Conservation (phyloP, 1,284 basidiomycete species). For the Exobasidium rhododendri region DNA sequence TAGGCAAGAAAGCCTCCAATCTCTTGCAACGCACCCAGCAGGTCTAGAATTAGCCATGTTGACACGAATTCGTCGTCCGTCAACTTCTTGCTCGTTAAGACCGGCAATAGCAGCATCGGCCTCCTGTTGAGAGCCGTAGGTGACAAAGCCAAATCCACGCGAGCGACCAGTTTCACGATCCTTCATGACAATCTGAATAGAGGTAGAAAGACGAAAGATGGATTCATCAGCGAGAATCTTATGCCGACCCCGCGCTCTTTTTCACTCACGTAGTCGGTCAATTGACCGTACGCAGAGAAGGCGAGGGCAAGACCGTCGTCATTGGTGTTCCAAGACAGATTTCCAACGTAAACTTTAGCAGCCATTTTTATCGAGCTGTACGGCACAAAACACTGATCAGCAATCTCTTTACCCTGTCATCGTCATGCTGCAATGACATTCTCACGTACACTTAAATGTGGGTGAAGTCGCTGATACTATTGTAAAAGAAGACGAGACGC, state of each 20-base stretch:
- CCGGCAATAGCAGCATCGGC: conserved; percentile 73
- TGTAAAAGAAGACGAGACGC: no score
- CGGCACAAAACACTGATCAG: not conserved
- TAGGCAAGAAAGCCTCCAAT: no score
- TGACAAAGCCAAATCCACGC: conserved; percentile 84
- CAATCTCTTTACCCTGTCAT: not conserved
- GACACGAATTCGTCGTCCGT: conserved; percentile 82
- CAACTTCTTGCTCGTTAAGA: conserved; percentile 88
- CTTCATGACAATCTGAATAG: conserved; percentile 70
- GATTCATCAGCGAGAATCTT: not conserved
- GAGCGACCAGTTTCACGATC: conserved; percentile 94
- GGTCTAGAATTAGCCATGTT: conserved; percentile 87
- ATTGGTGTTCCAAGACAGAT: conserved; percentile 55
- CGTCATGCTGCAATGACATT: not conserved
- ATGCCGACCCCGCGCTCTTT: not conserved
- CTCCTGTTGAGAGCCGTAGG: conserved; percentile 60
- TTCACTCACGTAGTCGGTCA: conserved; percentile 47
- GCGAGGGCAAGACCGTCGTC: conserved; percentile 53
- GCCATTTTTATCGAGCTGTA: conserved; percentile 39
- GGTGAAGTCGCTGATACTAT: no score
- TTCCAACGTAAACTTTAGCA: conserved; percentile 55
- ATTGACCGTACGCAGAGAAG: conserved; percentile 51
- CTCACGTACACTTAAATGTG: not conserved
- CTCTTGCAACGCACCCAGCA: conserved; percentile 49
- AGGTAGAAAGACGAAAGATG: conserved; percentile 6